Evolutionary conservation across 2,329 filamentous ascomycete genomes (phyloP), one percentile per base, ranked within the genome.

Genomic region (Botrytis elliptica): DNA sequence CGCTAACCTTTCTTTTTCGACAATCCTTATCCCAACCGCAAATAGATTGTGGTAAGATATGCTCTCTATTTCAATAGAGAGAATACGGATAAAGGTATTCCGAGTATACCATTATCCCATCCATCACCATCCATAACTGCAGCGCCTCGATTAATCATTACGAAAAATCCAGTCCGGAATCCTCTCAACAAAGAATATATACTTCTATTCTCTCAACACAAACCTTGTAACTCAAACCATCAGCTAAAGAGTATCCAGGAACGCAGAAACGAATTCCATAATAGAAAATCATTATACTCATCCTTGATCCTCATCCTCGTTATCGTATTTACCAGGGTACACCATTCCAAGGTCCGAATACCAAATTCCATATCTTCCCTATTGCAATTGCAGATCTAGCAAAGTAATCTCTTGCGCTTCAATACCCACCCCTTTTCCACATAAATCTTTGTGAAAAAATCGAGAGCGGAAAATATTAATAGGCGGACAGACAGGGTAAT

Each of bases 31-130:
- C 14, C 14, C 14, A 29, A 9, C 14, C 14, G 18, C 6, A 14
- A 18, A n/a, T 4, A 7, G 6, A 14, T 4, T 18, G 5, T 8
- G 5, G n/a, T n/a, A 8, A 3, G 3, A 16, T 18, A 2, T 14
- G 3, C n/a, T 55, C n/a, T 55, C 14, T 10, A 16, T 8, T 3
- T 16, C 0, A 16, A 3, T n/a, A n/a, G 25, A 18, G 2, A 6
- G 5, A 16, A 5, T 16, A n/a, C 12, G 3, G 2, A 52, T 57
- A 9, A 7, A 4, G 14, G 3, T 18, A 2, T 57, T 8, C 14
- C 52, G 9, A 57, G 0, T 8, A 57, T 57, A 4, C 14, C n/a
- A 57, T 57, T 18, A 57, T 57, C 52, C 52, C 14, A 55, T 52
- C 10, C 46, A 25, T 25, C 49, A 52, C n/a, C 25, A 55, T 55